These are phyloP conservation scores for Sclerotinia subarctica DNA, from an alignment of 2,329 filamentous ascomycete species.

Conservation along the genomic window DNA sequence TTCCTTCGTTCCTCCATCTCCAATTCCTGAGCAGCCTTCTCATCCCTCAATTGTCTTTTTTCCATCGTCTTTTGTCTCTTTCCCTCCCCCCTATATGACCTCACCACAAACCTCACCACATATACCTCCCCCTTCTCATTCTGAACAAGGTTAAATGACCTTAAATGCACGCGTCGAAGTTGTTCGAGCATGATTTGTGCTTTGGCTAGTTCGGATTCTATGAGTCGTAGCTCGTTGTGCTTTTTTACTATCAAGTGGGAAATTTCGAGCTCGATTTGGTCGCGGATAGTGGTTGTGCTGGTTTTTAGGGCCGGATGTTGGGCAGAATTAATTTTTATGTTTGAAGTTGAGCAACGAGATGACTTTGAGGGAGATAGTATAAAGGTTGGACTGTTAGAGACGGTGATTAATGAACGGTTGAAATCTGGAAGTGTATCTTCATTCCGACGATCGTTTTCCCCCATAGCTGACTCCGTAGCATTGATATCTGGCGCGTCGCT, in stretches of 20 bases:
- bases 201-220: conserved; percentile 94
- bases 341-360: background rate
- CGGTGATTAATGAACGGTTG: too few relatives aligned
- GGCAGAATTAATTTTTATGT: background rate
- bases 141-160: conserved; percentile 73
- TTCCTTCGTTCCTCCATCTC: background rate
- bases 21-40: background rate
- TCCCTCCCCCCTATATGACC: background rate
- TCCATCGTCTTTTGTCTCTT: background rate
- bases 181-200: conserved; percentile 93
- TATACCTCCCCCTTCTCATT: conserved; percentile 48
- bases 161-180: conserved; percentile 83
- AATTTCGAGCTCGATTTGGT: conserved; percentile 2
- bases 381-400: too few relatives aligned
- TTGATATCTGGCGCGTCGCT: background rate
- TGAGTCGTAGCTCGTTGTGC: conserved; percentile 88
- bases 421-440: too few relatives aligned
- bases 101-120: background rate
- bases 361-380: background rate
- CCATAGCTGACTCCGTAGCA: background rate
- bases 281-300: background rate
- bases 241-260: conserved; percentile 68
- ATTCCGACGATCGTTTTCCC: background rate
- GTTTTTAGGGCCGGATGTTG: background rate
- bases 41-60: background rate